A percentile compares a stretch with the other conserved stretches of the same genome.
Conservation (phyloP, 2,329 filamentous ascomycete genomes). For the Intubia oerlemansii region DNA sequence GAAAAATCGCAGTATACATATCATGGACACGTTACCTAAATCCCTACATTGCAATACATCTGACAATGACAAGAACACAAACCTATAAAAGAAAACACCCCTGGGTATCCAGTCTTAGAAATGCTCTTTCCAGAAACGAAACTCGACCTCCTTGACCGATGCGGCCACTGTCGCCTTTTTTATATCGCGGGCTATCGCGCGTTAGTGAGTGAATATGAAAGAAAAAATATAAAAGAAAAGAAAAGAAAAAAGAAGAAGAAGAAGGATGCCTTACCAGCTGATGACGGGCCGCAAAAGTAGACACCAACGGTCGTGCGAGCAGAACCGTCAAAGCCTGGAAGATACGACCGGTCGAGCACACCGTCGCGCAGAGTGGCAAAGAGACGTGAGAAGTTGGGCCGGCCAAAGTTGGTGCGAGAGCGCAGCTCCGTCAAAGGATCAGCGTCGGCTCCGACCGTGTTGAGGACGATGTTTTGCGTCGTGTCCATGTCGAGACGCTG, state of each 20-base stretch:
- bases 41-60: too few relatives aligned
- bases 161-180: slow-evolving; percentile 57
- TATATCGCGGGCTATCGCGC: slow-evolving; percentile 61
- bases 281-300: slow-evolving; percentile 88
- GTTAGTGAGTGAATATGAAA: slow-evolving; percentile 15
- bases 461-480: slow-evolving; percentile 89
- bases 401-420: slow-evolving; percentile 79
- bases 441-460: slow-evolving; percentile 69
- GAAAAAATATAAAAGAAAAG: too few relatives aligned
- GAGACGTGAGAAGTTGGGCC: slow-evolving; percentile 68
- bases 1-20: too few relatives aligned
- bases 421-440: slow-evolving; percentile 87
- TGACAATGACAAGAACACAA: too few relatives aligned
- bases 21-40: too few relatives aligned
- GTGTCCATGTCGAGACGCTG: slow-evolving; percentile 84
- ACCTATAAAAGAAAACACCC: too few relatives aligned
- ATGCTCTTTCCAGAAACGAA: slow-evolving; percentile 99
- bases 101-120: too few relatives aligned
- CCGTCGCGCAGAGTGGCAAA: slow-evolving; percentile 75
- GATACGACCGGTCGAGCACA: slow-evolving; percentile 66
- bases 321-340: slow-evolving; percentile 57
- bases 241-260: too few relatives aligned
- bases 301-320: slow-evolving; percentile 77
- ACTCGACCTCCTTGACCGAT: slow-evolving; percentile 60
- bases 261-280: slow-evolving; percentile 25